These are phyloP conservation scores for Acidiella bohemica DNA, from an alignment of 495 filamentous ascomycete genomes.

Conservation along the genomic window DNA sequence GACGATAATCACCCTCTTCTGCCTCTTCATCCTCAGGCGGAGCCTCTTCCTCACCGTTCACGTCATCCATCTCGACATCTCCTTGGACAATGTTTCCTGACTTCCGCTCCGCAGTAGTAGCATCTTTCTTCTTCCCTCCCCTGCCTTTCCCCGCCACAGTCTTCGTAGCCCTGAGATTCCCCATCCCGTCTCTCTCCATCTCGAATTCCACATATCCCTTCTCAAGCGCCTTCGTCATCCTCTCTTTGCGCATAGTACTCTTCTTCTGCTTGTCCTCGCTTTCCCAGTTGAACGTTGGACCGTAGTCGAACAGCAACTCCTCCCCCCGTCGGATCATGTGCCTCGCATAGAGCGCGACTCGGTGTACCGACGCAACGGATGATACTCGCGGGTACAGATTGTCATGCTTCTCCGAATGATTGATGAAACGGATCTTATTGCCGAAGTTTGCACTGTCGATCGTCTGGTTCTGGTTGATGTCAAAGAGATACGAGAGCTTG, in stretches of 20 bases:
- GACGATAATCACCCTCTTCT: background rate
- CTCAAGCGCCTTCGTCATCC: background rate
- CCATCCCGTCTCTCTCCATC: constrained; percentile 2
- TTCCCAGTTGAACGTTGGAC: constrained; percentile 16
- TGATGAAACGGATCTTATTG: constrained; percentile 53
- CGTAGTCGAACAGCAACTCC: constrained; percentile 60
- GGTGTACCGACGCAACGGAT: constrained; percentile 49
- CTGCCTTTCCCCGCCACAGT: background rate
- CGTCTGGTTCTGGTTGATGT: constrained; percentile 36
- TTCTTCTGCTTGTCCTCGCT: too few species aligned
- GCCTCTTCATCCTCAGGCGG: background rate
- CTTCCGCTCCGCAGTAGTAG: background rate
- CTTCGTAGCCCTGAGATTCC: constrained; percentile 8
- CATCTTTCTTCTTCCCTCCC: background rate
- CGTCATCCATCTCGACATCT: too few species aligned
- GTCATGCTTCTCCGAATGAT: constrained; percentile 39
- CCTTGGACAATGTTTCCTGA: too few species aligned
- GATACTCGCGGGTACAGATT: constrained; percentile 46
- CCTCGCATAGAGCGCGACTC: constrained; percentile 53
- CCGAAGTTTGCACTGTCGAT: constrained; percentile 35
- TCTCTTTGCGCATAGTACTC: constrained; percentile 6
- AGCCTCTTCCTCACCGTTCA: background rate
- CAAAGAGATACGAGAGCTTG: constrained; percentile 52
- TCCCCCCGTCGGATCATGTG: constrained; percentile 47
- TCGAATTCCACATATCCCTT: constrained; percentile 4